Evolutionary conservation across 306 rosid species (phyloP), one percentile per base, ranked within the genome.

Genomic region (Biancaea sappan): DNA sequence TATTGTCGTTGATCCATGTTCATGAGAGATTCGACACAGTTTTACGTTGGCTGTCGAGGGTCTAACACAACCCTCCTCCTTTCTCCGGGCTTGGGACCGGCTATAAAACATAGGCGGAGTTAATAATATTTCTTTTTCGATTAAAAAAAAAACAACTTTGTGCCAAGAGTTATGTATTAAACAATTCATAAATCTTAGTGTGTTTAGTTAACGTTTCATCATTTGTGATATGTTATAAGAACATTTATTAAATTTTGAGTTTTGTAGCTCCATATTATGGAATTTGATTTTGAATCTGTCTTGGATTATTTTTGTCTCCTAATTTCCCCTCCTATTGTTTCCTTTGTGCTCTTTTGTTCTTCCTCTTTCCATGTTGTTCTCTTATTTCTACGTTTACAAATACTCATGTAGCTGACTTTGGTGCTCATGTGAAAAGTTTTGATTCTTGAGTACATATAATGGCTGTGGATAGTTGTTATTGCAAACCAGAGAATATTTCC

Each of bases 391-490:
- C 47, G 22, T 26, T 70, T 29, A 4, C 16, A 25, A 28, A 18
- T 13, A 7, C 28, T 51, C 29, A 54, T 21, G 37, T 2, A 47
- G 51, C 54, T 58, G 83, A 50, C 67, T 37, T 44, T 72, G 34
- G 18, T 32, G 15, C n/a, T 60, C 32, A 31, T 57, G 47, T 37
- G 35, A 62, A 41, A 60, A 40, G 24, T 41, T 14, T 54, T 34
- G 14, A 46, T 63, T n/a, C 47, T 50, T 60, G 19, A 56, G 29
- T 41, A 12, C 5, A 31, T 47, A 38, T 65, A 25, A 38, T 37
- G 48, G 66, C 63, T 25, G 29, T 41, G 65, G 31, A 16, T 47
- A 61, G 28, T n/a, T 53, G 21, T 25, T 28, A 13, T 41, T 68
- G 3, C 26, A 46, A 29, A 13, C 22, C 19, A 2, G 18, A 4